Evolutionary conservation across 2,329 filamentous ascomycete genomes (phyloP).

Genomic region (Aspergillus intermedius): DNA sequence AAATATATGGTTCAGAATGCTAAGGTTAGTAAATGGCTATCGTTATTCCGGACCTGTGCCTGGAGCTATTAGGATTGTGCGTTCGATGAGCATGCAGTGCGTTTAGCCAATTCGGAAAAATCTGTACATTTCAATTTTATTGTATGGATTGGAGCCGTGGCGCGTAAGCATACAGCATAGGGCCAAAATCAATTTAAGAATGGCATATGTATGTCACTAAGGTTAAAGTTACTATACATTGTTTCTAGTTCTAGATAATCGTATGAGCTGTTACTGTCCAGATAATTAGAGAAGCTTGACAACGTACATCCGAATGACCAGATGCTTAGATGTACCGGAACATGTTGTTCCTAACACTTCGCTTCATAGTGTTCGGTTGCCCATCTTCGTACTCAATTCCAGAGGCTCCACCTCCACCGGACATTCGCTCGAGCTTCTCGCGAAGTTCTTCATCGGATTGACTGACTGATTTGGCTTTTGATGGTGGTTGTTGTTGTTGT

Average conservation of each 20-base stretch:
- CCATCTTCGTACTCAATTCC: slow-evolving; percentile 72
- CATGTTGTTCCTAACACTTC: slow-evolving; percentile 70
- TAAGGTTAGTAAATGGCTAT: neutral
- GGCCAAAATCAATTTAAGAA: too few relatives aligned
- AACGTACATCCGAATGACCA: neutral
- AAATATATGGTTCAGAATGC: neutral
- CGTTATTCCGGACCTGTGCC: neutral
- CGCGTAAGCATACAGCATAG: too few relatives aligned
- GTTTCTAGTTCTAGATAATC: too few relatives aligned
- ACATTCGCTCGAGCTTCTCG: slow-evolving; percentile 57
- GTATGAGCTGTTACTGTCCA: neutral
- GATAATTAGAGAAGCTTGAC: neutral
- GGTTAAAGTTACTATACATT: too few relatives aligned
- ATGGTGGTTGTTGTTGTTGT: slow-evolving; percentile 4
- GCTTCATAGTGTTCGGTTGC: slow-evolving; percentile 64
- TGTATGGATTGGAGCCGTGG: too few relatives aligned
- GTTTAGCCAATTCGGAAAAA: too few relatives aligned
- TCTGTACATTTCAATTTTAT: too few relatives aligned
- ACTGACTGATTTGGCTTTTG: slow-evolving; percentile 49
- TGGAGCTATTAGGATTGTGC: too few relatives aligned
- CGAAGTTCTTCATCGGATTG: slow-evolving; percentile 62
- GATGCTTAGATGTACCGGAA: slow-evolving; percentile 57
- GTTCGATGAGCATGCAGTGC: too few relatives aligned
- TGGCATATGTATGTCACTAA: too few relatives aligned
- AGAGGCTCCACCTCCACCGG: slow-evolving; percentile 63